Evolutionary conservation across 108 stramenopile genomes (phyloP).

Genomic region (Pinguiococcus pyrenoidosus): DNA sequence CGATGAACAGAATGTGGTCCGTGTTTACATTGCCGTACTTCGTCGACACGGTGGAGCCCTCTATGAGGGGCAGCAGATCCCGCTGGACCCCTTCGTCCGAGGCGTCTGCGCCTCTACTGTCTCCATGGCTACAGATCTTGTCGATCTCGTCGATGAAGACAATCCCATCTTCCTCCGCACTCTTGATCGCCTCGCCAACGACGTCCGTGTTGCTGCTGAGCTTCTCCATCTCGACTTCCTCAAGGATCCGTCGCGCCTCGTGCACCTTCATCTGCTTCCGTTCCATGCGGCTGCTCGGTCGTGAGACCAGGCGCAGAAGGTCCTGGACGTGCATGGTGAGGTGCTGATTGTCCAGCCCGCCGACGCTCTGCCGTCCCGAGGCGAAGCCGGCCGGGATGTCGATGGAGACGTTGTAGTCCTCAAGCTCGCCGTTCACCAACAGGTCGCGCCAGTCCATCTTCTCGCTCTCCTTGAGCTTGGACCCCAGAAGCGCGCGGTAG

Average conservation of each 20-base stretch:
- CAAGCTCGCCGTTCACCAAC: slow-evolving; percentile 71
- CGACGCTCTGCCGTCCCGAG: slow-evolving; percentile 27
- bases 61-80: slow-evolving; percentile 89
- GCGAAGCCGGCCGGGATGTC: slow-evolving; percentile 52
- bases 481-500: slow-evolving; percentile 69
- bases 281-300: slow-evolving; percentile 32
- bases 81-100: slow-evolving; percentile 96
- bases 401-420: slow-evolving; percentile 73
- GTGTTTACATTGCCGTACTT: slow-evolving; percentile 97
- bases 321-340: slow-evolving; percentile 23
- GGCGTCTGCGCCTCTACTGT: slow-evolving; percentile 75
- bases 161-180: slow-evolving; percentile 92
- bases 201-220: slow-evolving; percentile 50
- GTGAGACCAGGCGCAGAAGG: slow-evolving; percentile 7
- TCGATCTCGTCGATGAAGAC: slow-evolving; percentile 99
- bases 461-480: slow-evolving; percentile 28
- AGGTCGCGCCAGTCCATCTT: slow-evolving; percentile 60
- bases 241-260: slow-evolving; percentile 73
- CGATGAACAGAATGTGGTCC: slow-evolving; percentile 93
- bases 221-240: slow-evolving; percentile 82
- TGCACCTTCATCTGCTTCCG: slow-evolving; percentile 64
- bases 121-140: slow-evolving; percentile 73
- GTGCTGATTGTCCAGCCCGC: slow-evolving; percentile 15
- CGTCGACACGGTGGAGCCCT: slow-evolving; percentile 88
- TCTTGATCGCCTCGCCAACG: slow-evolving; percentile 76